Evolutionary conservation across 345 rosid species (phyloP).

Genomic region (Punica granatum): DNA sequence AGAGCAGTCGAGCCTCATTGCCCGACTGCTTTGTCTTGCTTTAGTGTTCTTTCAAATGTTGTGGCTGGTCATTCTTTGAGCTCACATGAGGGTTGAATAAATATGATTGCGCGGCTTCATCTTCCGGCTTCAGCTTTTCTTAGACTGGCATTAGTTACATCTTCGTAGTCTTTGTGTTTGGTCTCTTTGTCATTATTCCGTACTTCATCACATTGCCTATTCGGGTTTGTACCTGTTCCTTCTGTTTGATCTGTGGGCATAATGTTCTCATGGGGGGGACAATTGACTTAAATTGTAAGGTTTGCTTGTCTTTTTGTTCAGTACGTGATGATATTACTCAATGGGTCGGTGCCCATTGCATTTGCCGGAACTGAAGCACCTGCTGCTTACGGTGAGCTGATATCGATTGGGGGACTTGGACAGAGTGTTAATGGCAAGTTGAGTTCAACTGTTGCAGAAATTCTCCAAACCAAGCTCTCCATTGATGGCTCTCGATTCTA

Average conservation of each 20-base stretch:
- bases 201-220: neutral
- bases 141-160: neutral
- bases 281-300: neutral
- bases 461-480: conserved; percentile 76
- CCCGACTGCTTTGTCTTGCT: no score
- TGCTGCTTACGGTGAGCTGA: conserved; percentile 85
- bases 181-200: no score
- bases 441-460: conserved; percentile 70
- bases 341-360: conserved; percentile 80
- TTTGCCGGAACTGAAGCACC: conserved; percentile 86
- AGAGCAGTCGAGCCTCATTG: no score
- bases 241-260: neutral
- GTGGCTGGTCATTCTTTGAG: no score
- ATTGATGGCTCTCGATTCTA: conserved; percentile 80
- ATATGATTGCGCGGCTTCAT: no score
- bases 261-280: neutral
- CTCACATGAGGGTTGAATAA: no score
- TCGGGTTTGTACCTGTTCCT: neutral
- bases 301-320: conserved; percentile 16
- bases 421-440: conserved; percentile 64
- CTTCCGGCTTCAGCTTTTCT: neutral
- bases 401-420: conserved; percentile 79
- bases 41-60: no score
- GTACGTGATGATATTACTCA: conserved; percentile 89
- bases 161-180: neutral